Evolutionary conservation across 305 asterid species (phyloP), one percentile per base, ranked within the genome.

Genomic region (Fraxinus xanthoxyloides): DNA sequence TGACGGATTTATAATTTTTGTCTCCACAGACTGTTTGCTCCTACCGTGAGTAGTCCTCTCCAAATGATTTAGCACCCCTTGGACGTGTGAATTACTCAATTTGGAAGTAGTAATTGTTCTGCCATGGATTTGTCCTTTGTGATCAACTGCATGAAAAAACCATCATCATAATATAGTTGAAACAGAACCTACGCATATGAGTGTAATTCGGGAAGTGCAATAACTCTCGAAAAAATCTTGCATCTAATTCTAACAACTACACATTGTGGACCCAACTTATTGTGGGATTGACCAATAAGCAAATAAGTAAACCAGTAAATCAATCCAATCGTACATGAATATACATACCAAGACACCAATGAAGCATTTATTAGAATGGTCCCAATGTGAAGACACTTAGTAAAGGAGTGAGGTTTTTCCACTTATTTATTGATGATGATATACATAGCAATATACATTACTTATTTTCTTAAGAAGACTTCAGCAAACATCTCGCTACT

Each of bases 1-100:
- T 19, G 81, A 80, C 76, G 86, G 76, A 77, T 48, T 77, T 81
- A 77, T 85, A 1, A 23, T 6, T 80, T 30, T 77, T 82, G 75
- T 79, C 82, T 80, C 76, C 43, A 7, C 30, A 7, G 80, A 65
- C 31, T 31, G 77, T 76, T 79, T 81, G 65, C 69, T 73, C 81
- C 54, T 81, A 81, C 76, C 76, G 70, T 79, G 76, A 59, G 82
- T 77, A 75, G 76, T 70, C 61, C 79, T 77, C 72, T 76, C 76
- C 23, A 81, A 34, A 73, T 75, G 48, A 79, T 79, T 67, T 24
- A 59, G 63, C 38, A 76, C 65, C 56, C 59, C 70, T 12, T 63
- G 82, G 75, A 72, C 36, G 17, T 23, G 43, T n/a, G 74, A 69
- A 28, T 73, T 10, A 40, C 56, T 12, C 28, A 21, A 31, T 51